Base-by-base conservation (phyloP, 306 rosid species). In the Pyrus betulifolia region DNA sequence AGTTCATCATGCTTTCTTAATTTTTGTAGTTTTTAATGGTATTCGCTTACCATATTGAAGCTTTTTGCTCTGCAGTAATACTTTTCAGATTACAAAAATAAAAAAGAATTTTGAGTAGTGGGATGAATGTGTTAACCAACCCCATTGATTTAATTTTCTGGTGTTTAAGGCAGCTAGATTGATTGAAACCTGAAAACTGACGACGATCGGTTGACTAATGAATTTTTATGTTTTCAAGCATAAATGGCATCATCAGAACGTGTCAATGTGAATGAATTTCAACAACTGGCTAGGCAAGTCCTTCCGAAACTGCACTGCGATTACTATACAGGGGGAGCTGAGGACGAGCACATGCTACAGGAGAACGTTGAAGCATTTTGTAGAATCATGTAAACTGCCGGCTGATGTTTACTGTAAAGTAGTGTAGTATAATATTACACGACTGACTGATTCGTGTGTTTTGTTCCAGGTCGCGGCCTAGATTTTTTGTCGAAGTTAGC, bases 401-500 rank as follows among this genome's bases (percentile, higher is more conserved):
- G 30, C 8, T 66, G 23, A 21, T 23, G 2, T 46, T 10, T 42
- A 55, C 19, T 15, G 19, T 31, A 76, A 52, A 23, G 40, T 3
- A 14, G 12, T 33, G 22, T 2, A 19, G 11, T 27, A 11, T 6
- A 45, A 44, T n/a, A 44, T n/a, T 58, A 3, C 22, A n/a, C 21
- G 62, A 31, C 31, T 57, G 5, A 18, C 23, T 3, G n/a, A 6
- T 19, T 0, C 27, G 62, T n/a, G 18, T 59, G 40, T 35, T 35
- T 10, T 74, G 69, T 84, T 78, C 46, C 82, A 86, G 96, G 85
- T 55, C 86, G 58, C 69, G 82, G 74, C 96, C 96, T 58, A 84
- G 96, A 77, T 71, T 88, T 78, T 91, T 88, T 55, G 80, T 88
- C 55, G 96, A 90, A 80, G 96, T 88, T 21, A 90, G 89, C 82